These are phyloP conservation scores for Hypoxylon sp. DNA, from an alignment of 2,329 filamentous ascomycete species.

Conservation along the genomic window DNA sequence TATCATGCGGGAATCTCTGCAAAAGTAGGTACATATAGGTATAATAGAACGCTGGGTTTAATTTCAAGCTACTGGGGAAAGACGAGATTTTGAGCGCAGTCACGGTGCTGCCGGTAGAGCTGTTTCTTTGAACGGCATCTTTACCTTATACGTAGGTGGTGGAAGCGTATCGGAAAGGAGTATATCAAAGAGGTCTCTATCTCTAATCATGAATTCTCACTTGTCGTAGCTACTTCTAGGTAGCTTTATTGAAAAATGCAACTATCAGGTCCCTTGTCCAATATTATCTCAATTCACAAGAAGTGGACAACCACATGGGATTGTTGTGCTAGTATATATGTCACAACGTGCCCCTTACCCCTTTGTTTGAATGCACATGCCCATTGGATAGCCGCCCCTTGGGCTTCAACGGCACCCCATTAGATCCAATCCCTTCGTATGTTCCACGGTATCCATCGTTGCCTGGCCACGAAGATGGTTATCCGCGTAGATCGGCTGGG, in stretches of 20 bases:
- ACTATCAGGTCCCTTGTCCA: not conserved
- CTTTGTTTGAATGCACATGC: constrained; percentile 6
- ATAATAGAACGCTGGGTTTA: not conserved
- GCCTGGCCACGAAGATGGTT: constrained; percentile 1
- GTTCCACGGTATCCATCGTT: constrained; percentile 17
- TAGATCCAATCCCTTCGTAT: constrained; percentile 12
- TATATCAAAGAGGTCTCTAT: not conserved
- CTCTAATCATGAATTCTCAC: not conserved
- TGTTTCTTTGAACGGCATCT: not conserved
- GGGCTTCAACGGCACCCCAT: constrained; percentile 4
- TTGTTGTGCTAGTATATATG: constrained; percentile 6
- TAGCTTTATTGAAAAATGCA: constrained; percentile 1
- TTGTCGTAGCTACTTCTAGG: not conserved
- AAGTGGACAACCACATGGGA: not conserved
- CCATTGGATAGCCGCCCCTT: constrained; percentile 14
- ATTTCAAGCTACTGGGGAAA: not conserved
- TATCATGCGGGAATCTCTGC: no score
- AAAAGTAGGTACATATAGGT: no score
- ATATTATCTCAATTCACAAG: not conserved
- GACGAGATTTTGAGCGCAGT: not conserved
- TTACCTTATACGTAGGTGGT: not conserved
- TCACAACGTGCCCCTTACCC: constrained; percentile 4
- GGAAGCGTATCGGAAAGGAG: constrained; percentile 5
- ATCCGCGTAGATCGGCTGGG: not conserved
- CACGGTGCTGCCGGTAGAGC: not conserved